A percentile compares a stretch with the other conserved stretches of the same genome.
Conservation (phyloP, 768 basidiomycete species). For the Sarcodon aspratus region DNA sequence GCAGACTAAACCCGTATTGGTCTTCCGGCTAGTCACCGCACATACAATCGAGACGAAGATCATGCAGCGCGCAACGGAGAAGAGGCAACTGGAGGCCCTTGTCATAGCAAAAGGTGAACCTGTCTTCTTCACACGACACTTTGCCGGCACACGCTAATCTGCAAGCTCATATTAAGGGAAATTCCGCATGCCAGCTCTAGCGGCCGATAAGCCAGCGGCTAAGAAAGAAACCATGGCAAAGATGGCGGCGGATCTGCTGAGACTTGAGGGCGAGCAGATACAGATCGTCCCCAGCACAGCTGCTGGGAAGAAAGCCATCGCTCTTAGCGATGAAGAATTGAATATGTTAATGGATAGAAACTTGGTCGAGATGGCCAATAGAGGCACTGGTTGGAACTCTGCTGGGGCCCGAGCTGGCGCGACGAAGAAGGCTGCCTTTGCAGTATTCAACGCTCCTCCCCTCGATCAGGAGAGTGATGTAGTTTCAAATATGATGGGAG, state of each 20-base stretch:
- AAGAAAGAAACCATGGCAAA: constrained; percentile 66
- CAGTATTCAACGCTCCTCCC: constrained; percentile 58
- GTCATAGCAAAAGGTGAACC: constrained; percentile 82
- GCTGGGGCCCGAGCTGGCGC: constrained; percentile 14
- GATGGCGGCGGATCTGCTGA: constrained; percentile 66
- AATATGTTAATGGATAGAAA: constrained; percentile 72
- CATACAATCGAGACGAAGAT: constrained; percentile 91
- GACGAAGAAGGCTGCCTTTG: constrained; percentile 29
- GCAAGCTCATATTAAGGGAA: constrained; percentile 28
- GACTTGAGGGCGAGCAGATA: constrained; percentile 83
- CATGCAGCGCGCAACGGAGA: constrained; percentile 78
- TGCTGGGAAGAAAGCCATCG: constrained; percentile 46
- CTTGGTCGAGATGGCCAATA: constrained; percentile 57
- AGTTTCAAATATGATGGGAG: constrained; percentile 58
- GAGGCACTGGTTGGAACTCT: constrained; percentile 68
- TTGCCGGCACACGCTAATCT: not conserved
- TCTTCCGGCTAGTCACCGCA: constrained; percentile 78
- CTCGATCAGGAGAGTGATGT: constrained; percentile 53
- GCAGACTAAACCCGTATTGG: constrained; percentile 81
- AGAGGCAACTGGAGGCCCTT: constrained; percentile 84
- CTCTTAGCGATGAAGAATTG: constrained; percentile 77
- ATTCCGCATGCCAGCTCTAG: constrained; percentile 65
- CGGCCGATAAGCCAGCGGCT: constrained; percentile 23
- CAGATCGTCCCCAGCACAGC: constrained; percentile 70
- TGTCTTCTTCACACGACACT: not conserved